phyloP scores from a whole-genome alignment of 2,329 filamentous ascomycete species.

The Pochonia chlamydosporia region DNA sequence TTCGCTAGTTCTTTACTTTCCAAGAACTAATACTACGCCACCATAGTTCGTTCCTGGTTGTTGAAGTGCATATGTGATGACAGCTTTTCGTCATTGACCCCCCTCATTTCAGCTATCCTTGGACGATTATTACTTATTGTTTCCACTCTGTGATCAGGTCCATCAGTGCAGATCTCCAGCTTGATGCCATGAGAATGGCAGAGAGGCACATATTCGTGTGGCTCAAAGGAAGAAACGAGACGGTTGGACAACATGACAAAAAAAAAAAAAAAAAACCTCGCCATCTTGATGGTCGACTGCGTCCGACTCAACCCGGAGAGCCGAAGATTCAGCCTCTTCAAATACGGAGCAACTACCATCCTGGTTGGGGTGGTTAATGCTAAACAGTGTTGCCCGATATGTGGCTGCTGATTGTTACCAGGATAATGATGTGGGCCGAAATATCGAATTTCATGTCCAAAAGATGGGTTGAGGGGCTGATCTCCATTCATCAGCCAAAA shows the following conservation, averaged over 20 bases:
- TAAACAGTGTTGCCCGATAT: neutral
- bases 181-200: no score
- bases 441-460: neutral
- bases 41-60: neutral
- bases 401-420: neutral
- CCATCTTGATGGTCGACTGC: no score
- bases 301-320: neutral
- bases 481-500: neutral
- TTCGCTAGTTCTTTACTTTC: neutral
- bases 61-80: neutral
- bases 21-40: slow-evolving; percentile 1
- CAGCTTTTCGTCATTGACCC: neutral
- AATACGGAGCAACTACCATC: neutral
- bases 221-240: no score
- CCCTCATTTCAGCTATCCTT: neutral
- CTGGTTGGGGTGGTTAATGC: neutral
- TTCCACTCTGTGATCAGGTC: no score
- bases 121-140: neutral
- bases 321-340: neutral
- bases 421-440: neutral
- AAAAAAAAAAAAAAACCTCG: no score
- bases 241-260: no score
- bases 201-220: no score
- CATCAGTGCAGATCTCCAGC: no score
- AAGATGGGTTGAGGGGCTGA: neutral